Conservation (phyloP, 257 asterid species). For the Sherardia arvensis region DNA sequence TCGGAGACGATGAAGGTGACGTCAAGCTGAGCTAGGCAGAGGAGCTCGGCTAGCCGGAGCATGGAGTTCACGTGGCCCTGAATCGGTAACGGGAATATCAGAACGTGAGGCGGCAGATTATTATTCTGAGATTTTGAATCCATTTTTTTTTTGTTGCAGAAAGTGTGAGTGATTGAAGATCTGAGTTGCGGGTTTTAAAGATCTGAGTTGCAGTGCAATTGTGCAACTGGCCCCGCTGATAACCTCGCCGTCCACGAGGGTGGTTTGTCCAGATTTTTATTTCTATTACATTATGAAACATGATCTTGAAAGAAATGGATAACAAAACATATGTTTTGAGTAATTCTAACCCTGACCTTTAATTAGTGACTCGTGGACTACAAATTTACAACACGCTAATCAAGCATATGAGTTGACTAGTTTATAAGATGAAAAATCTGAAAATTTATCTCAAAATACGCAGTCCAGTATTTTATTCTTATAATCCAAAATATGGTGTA, state of each 20-base stretch:
- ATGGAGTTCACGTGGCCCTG: conserved; percentile 37
- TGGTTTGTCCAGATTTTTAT: too few relatives aligned
- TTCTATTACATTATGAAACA: too few relatives aligned
- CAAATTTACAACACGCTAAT: too few relatives aligned
- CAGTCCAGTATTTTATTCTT: too few relatives aligned
- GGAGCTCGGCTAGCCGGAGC: conserved; percentile 44
- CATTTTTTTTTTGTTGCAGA: conserved; percentile 7
- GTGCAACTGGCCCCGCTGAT: not conserved
- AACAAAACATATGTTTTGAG: not conserved
- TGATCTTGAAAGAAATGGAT: not conserved
- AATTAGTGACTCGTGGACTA: too few relatives aligned
- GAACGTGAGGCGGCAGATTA: conserved; percentile 33
- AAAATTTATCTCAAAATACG: too few relatives aligned
- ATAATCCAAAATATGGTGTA: too few relatives aligned
- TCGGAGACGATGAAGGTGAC: conserved; percentile 32
- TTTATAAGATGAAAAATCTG: too few relatives aligned
- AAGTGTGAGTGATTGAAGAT: not conserved
- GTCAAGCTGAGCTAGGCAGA: conserved; percentile 23
- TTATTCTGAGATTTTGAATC: conserved; percentile 8
- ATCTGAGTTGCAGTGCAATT: not conserved
- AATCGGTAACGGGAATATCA: conserved; percentile 41
- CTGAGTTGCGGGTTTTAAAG: not conserved
- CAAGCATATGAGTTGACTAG: too few relatives aligned
- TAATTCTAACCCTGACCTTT: too few relatives aligned
- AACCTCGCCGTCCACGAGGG: not conserved